These are phyloP conservation scores for Sungouiella thailandica DNA, from an alignment of 805 yeast genomes.

Conservation along the genomic window DNA sequence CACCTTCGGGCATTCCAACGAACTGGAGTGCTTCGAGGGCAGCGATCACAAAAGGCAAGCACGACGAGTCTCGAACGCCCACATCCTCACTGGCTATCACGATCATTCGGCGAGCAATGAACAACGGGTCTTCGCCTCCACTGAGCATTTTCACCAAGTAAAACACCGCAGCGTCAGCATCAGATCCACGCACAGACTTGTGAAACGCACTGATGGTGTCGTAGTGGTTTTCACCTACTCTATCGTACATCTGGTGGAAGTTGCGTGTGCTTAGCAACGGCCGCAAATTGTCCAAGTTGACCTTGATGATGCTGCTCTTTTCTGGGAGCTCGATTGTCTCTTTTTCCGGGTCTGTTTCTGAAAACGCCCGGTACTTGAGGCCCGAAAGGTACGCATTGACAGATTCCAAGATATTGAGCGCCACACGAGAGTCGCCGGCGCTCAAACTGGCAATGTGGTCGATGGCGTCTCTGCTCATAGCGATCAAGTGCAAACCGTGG, in stretches of 20 bases:
- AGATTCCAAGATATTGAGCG: conserved; percentile 75
- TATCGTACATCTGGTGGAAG: conserved; percentile 62
- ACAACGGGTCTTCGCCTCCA: conserved; percentile 93
- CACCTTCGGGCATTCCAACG: conserved; percentile 94
- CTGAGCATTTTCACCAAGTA: conserved; percentile 83
- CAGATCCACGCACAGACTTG: conserved; percentile 83
- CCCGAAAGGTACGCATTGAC: conserved; percentile 50
- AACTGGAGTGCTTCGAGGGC: conserved; percentile 83
- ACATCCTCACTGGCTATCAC: conserved; percentile 94
- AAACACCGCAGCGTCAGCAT: conserved; percentile 85
- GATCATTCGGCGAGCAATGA: conserved; percentile 85
- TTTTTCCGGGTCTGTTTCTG: conserved; percentile 9
- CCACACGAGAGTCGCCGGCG: conserved; percentile 86
- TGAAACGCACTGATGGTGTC: conserved; percentile 96
- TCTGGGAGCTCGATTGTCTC: conserved; percentile 7
- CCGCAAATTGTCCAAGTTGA: conserved; percentile 35
- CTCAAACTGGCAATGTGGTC: conserved; percentile 68
- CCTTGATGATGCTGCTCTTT: conserved; percentile 32
- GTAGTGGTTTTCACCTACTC: conserved; percentile 88
- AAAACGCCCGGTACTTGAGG: conserved; percentile 15
- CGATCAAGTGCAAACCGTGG: conserved; percentile 44
- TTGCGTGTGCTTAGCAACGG: conserved; percentile 40
- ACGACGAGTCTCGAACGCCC: conserved; percentile 77
- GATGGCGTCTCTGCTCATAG: conserved; percentile 51
- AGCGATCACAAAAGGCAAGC: conserved; percentile 82